Conservation (phyloP, 192 early-diverging fungal genomes). For the Linnemannia zychae region DNA sequence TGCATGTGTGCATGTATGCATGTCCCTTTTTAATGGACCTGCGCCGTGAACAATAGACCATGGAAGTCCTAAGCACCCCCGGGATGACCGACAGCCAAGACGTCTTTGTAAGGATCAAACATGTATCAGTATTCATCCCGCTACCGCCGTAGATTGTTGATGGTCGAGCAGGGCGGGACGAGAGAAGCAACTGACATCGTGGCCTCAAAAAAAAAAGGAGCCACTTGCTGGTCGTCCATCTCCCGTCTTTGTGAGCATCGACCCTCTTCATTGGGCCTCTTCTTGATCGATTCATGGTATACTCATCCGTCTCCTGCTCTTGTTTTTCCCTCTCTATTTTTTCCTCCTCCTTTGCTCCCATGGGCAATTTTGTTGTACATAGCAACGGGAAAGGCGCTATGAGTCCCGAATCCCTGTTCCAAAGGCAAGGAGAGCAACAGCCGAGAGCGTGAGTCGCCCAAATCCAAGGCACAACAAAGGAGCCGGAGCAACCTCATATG, state of each 20-base stretch:
- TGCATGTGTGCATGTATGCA: not conserved
- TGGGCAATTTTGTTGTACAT: not conserved
- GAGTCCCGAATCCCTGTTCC: slow-evolving; percentile 30
- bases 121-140: not conserved
- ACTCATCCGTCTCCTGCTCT: not conserved
- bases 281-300: not conserved
- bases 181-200: not conserved
- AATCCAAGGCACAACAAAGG: not conserved
- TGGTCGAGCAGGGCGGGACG: not conserved
- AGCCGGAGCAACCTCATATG: not conserved
- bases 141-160: not conserved
- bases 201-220: slow-evolving; percentile 11
- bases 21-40: slow-evolving; percentile 6
- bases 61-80: slow-evolving; percentile 34
- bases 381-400: not conserved
- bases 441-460: slow-evolving; percentile 31
- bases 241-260: slow-evolving; percentile 6
- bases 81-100: slow-evolving; percentile 15
- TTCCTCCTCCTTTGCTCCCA: not conserved
- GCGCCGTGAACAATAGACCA: slow-evolving; percentile 12
- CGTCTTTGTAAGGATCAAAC: slow-evolving; percentile 28
- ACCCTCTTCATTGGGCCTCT: not conserved
- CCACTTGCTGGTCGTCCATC: not conserved
- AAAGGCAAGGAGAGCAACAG: slow-evolving; percentile 30
- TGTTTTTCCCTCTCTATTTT: not conserved